Evolutionary conservation across 1,284 basidiomycete genomes (phyloP), one percentile per base, ranked within the genome.

Genomic region (Cutaneotrichosporon cyanovorans): DNA sequence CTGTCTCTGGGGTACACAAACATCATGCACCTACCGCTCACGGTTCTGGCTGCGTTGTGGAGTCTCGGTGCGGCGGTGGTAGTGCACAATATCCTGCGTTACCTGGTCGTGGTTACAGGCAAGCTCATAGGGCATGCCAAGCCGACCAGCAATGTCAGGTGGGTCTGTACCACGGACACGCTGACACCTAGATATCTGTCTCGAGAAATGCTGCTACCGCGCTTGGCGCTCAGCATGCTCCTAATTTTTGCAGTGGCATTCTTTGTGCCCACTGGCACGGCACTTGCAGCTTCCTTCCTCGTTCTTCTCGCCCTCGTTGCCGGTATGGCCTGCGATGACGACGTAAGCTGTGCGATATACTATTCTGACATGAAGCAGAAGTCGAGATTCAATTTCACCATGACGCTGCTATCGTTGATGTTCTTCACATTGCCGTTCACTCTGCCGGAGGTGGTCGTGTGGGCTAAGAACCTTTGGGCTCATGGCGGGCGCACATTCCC

Each of bases 261-360:
- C 28, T 6, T 33, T 47, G 75, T 93, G 18, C 91, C 92, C 0
- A 89, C 87, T 78, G 90, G 95, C 68, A 85, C 92, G 25, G 87
- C 84, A 2, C 90, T 86, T 65, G 77, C 93, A 14, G 81, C 85
- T 30, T 81, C 83, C 54, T 88, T 84, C 77, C 56, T 84, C 14
- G 78, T 88, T 34, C 85, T 91, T 52, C 72, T 60, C 15, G 76
- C 77, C 12, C 66, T 42, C 33, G 25, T 15, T 30, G 30, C 25
- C 10, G 38, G 35, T 18, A 22, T 33, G 15, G 20, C 31, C 3
- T 21, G 15, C 1, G 40, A 42, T 3, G 41, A 31, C n/a, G 15
- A 19, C 10, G 41, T 42, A 18, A 35, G 41, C n/a, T 5, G 12
- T 12, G 25, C 25, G 12, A 7, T 19, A 15, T 36, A 16, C 20